Percentiles rank a stretch among this genome's conserved stretches.
phyloP scores from a whole-genome alignment of 164 flowering plant genomes.

The Protea cynaroides region DNA sequence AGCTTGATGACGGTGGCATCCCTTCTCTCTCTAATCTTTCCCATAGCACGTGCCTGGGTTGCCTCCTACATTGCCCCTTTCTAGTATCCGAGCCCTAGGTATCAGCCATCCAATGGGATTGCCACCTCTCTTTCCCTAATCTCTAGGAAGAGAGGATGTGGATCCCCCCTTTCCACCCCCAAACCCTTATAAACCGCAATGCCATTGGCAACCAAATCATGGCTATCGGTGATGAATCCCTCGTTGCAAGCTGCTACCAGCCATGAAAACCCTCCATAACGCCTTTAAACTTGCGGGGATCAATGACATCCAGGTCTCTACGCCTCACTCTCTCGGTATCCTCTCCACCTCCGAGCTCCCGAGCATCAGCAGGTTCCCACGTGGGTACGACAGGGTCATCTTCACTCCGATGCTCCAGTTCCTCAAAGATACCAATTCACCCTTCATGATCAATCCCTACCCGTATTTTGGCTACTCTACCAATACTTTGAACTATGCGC shows the following conservation, averaged over 20 bases:
- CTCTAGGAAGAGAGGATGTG: too few species aligned
- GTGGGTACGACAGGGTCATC: conserved; percentile 41
- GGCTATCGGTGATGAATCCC: conserved; percentile 28
- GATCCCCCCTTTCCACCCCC: conserved; percentile 58
- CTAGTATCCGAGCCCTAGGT: too few species aligned
- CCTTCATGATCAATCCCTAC: conserved; percentile 83
- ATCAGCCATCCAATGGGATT: too few species aligned
- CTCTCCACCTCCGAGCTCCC: conserved; percentile 51
- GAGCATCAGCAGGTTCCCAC: conserved; percentile 56
- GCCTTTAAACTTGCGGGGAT: conserved; percentile 54
- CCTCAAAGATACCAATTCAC: conserved; percentile 48
- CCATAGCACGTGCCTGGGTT: too few species aligned
- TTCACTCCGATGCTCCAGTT: conserved; percentile 65
- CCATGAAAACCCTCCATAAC: conserved; percentile 53
- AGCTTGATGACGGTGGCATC: conserved; percentile 63
- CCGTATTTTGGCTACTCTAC: conserved; percentile 64
- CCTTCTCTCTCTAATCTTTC: conserved; percentile 35
- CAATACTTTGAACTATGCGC: conserved; percentile 35
- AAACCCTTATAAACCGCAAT: conserved; percentile 48
- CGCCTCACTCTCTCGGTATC: conserved; percentile 75
- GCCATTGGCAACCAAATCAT: conserved; percentile 75
- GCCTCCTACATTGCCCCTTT: too few species aligned
- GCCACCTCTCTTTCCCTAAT: conserved; percentile 54
- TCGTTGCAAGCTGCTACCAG: conserved; percentile 55
- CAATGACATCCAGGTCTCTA: conserved; percentile 45